Conservation (phyloP, 805 yeast species). For the Yamadazyma nakazawae region DNA sequence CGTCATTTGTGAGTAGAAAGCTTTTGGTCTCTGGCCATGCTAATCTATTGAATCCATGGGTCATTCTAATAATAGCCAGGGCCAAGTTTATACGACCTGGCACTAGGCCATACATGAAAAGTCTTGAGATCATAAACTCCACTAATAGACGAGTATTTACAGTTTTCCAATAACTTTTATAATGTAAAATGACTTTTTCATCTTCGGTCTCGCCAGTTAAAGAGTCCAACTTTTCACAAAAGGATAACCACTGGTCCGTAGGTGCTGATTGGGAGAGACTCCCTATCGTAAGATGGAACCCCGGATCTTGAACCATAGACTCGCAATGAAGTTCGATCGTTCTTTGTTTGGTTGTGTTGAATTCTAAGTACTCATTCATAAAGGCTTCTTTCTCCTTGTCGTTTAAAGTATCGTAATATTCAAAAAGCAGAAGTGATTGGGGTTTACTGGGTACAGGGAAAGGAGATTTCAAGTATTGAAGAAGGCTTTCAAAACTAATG, state of each 20-base stretch:
- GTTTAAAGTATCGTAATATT: conserved; percentile 18
- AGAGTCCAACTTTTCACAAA: background rate
- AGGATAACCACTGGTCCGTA: conserved; percentile 3
- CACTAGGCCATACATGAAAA: background rate
- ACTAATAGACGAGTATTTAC: conserved; percentile 1
- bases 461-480: conserved; percentile 20
- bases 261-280: background rate
- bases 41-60: conserved; percentile 1
- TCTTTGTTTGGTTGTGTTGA: conserved; percentile 25
- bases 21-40: background rate
- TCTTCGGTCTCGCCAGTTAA: background rate
- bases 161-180: conserved; percentile 6
- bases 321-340: conserved; percentile 24
- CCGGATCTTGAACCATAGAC: conserved; percentile 3
- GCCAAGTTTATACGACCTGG: background rate
- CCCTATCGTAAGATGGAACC: background rate
- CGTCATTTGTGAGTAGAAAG: conserved; percentile 4
- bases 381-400: conserved; percentile 17
- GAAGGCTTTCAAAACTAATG: conserved; percentile 19
- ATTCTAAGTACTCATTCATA: conserved; percentile 21
- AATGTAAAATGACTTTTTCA: conserved; percentile 4
- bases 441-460: conserved; percentile 9
- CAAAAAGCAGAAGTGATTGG: conserved; percentile 11
- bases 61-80: background rate
- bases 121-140: conserved; percentile 1